Evolutionary conservation across 441 rosid species (phyloP), one percentile per base, ranked within the genome.

Genomic region (Jatropha podagrica): DNA sequence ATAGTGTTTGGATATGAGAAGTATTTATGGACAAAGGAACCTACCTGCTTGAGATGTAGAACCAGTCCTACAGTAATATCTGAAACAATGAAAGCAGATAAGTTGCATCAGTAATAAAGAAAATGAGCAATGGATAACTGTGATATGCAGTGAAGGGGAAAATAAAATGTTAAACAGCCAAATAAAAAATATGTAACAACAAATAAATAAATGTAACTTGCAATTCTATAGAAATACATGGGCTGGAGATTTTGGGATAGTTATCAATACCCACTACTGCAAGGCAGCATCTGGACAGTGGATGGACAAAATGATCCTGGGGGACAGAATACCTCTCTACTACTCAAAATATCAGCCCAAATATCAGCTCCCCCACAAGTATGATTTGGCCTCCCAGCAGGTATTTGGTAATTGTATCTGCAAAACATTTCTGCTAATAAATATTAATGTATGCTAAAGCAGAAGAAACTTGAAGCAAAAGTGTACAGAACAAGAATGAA

Each of bases 241-340:
- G 66, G 81, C 63, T 72, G 72, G 58, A 81, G 82, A 83, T 78
- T 79, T 26, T 67, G 74, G 85, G 85, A 85, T 78, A 79, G 77
- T 79, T 73, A 77, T 84, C 77, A 80, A 74, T 95, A 93, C 98
- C 98, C 98, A 80, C 73, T 81, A 80, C 76, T 86, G 88, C 98
- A 95, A 83, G 97, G 90, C 83, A 80, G 74, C 82, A 90, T 90
- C 79, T 87, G 74, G 82, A 85, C 73, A 56, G 91, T 89, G 17
- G 97, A 84, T 56, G 98, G 98, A 76, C 97, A 95, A 84, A 86
- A 95, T n/a, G 92, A 91, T 78, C 97, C 98, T 72, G 94, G 87
- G 59, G 97, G 85, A 77, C 97, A 95, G 84, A 95, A 95, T 48
- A 92, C 84, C 83, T 91, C 97, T 61, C 85, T 72, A 73, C 90